These are phyloP conservation scores for Rhododendron williamsianum DNA, from an alignment of 148 eudicot genomes.

Conservation along the genomic window DNA sequence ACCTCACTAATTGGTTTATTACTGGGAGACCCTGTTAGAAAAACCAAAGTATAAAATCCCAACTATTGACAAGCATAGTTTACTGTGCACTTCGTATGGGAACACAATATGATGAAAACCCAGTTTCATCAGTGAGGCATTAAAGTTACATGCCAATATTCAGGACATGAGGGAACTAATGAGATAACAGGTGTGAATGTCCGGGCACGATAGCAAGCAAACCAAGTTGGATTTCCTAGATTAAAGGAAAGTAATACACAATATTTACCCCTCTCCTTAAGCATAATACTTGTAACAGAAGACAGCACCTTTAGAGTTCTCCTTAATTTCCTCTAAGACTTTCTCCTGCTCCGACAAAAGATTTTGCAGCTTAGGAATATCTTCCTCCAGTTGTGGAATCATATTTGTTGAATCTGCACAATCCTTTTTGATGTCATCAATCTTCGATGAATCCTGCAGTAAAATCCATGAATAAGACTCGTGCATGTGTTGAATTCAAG, in stretches of 20 bases:
- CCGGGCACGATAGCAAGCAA: background rate
- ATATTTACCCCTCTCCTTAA: background rate
- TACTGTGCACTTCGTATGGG: too few species aligned
- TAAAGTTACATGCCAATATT: too few species aligned
- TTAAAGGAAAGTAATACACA: background rate
- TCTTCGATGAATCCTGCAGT: conserved; percentile 62
- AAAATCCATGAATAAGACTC: conserved; percentile 18
- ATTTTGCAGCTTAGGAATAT: conserved; percentile 64
- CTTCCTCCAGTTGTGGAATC: conserved; percentile 75
- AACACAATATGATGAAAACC: too few species aligned
- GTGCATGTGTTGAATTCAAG: background rate
- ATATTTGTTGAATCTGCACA: conserved; percentile 53
- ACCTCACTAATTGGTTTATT: too few species aligned
- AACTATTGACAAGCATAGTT: too few species aligned
- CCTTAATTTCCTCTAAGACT: conserved; percentile 66
- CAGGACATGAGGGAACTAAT: too few species aligned
- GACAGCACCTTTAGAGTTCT: conserved; percentile 60
- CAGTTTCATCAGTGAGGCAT: too few species aligned
- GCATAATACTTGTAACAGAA: background rate
- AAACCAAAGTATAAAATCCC: too few species aligned
- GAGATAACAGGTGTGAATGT: too few species aligned
- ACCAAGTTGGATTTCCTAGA: background rate
- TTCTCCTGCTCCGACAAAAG: conserved; percentile 69
- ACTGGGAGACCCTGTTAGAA: too few species aligned
- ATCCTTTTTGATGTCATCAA: conserved; percentile 48